A percentile compares a stretch with the other conserved stretches of the same genome.
phyloP scores from a whole-genome alignment of 768 basidiomycete species.

The Phylloporus sp. region DNA sequence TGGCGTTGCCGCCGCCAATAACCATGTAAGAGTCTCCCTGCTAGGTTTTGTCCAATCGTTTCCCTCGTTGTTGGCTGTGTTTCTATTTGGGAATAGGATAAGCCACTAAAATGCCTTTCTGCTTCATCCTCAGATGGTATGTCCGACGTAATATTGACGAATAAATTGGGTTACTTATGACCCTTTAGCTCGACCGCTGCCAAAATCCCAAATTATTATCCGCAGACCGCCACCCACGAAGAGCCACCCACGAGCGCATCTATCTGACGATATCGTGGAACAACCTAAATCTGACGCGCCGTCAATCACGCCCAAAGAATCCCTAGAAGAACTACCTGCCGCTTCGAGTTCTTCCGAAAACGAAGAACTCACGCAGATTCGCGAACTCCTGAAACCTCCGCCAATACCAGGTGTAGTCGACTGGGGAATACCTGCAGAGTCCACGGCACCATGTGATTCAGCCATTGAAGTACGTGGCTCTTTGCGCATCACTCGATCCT shows the following conservation, averaged over 20 bases:
- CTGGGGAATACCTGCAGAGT: slow-evolving; percentile 73
- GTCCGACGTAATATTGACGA: slow-evolving; percentile 1
- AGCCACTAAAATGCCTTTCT: slow-evolving; percentile 38
- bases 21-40: slow-evolving; percentile 62
- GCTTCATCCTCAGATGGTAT: slow-evolving; percentile 29
- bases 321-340: slow-evolving; percentile 10
- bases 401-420: slow-evolving; percentile 60
- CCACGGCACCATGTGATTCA: slow-evolving; percentile 55
- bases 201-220: slow-evolving; percentile 59
- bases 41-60: slow-evolving; percentile 40
- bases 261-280: slow-evolving; percentile 43
- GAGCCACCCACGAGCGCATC: slow-evolving; percentile 46
- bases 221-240: slow-evolving; percentile 47
- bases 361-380: slow-evolving; percentile 53
- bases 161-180: background rate
- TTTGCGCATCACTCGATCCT: background rate
- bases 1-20: slow-evolving; percentile 12
- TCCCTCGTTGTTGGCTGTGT: slow-evolving; percentile 63
- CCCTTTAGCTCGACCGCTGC: slow-evolving; percentile 37
- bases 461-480: slow-evolving; percentile 47
- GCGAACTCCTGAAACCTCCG: slow-evolving; percentile 56
- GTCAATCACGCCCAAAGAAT: slow-evolving; percentile 15
- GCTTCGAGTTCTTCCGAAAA: slow-evolving; percentile 19
- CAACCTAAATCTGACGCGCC: slow-evolving; percentile 1
- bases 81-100: slow-evolving; percentile 65